A percentile compares a stretch with the other conserved stretches of the same genome.
Evolutionary conservation across 2,329 filamentous ascomycete species (phyloP).

Genomic region (Thelonectria olida): DNA sequence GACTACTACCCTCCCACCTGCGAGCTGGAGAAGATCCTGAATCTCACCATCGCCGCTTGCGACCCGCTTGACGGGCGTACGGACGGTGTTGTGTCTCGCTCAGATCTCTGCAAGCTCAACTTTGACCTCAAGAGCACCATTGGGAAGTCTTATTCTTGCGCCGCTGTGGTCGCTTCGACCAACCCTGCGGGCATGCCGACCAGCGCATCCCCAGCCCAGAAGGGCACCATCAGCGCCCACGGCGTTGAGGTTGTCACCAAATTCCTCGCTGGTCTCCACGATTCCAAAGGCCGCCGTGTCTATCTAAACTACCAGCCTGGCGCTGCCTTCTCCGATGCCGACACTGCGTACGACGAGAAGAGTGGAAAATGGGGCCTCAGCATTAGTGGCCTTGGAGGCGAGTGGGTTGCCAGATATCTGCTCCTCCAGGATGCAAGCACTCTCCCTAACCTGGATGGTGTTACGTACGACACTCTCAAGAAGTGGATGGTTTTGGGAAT

Average conservation of each 20-base stretch:
- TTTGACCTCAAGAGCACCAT: conserved; percentile 44
- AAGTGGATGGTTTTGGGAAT: conserved; percentile 61
- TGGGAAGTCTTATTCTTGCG: conserved; percentile 45
- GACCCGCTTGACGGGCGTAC: conserved; percentile 13
- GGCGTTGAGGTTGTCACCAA: conserved; percentile 44
- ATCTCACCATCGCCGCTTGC: conserved; percentile 16
- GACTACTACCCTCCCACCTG: conserved; percentile 50
- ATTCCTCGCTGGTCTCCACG: conserved; percentile 48
- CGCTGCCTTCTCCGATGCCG: conserved; percentile 45
- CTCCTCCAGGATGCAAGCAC: conserved; percentile 46
- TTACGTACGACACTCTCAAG: conserved; percentile 62
- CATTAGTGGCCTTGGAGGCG: conserved; percentile 43
- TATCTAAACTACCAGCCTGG: conserved; percentile 48
- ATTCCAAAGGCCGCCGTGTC: conserved; percentile 46
- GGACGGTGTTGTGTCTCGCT: conserved; percentile 17
- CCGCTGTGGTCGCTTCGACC: conserved; percentile 16
- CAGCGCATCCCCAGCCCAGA: conserved; percentile 43
- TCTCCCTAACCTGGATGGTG: conserved; percentile 50
- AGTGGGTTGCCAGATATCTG: conserved; percentile 52
- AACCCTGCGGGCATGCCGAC: conserved; percentile 1
- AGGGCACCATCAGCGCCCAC: conserved; percentile 45
- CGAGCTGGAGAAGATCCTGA: conserved; percentile 16
- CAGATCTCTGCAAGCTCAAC: conserved; percentile 37
- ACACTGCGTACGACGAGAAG: conserved; percentile 42
- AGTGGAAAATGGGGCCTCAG: conserved; percentile 43